Evolutionary conservation across 73 alveolate genomes (phyloP).

Genomic region (Stentor coeruleus): DNA sequence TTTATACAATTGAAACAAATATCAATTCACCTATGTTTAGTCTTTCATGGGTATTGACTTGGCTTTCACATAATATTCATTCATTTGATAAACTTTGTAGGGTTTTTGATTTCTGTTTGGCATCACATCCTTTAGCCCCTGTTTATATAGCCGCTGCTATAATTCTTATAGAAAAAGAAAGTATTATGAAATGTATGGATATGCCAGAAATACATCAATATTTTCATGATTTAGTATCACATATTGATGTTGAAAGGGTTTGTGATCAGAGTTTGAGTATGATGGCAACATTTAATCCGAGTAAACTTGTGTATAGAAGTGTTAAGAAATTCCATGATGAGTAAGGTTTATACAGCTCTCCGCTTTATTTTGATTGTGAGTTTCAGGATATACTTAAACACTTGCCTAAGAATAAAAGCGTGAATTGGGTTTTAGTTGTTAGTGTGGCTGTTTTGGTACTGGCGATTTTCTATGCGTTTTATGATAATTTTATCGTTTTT

Average conservation of each 20-base stretch:
- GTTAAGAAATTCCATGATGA: neutral
- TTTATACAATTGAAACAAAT: neutral
- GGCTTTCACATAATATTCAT: constrained; percentile 17
- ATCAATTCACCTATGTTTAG: constrained; percentile 11
- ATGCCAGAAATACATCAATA: constrained; percentile 18
- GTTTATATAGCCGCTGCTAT: neutral
- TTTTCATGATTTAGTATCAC: neutral
- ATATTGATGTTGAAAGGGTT: neutral
- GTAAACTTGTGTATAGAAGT: neutral
- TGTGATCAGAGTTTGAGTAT: neutral
- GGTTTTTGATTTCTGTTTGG: constrained; percentile 13
- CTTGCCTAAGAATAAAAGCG: too few relatives aligned
- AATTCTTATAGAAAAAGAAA: neutral
- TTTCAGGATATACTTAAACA: neutral
- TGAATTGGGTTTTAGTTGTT: too few relatives aligned
- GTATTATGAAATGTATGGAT: neutral
- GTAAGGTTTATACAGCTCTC: constrained; percentile 15
- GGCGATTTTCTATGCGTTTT: too few relatives aligned
- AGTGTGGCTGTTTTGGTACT: too few relatives aligned
- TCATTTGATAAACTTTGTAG: neutral
- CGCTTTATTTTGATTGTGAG: neutral
- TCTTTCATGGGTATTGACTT: constrained; percentile 16
- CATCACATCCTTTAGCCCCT: constrained; percentile 17
- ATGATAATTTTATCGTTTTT: too few relatives aligned
- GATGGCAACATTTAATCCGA: neutral